Conservation (phyloP, 345 rosid genomes). For the Citrus sp. region DNA sequence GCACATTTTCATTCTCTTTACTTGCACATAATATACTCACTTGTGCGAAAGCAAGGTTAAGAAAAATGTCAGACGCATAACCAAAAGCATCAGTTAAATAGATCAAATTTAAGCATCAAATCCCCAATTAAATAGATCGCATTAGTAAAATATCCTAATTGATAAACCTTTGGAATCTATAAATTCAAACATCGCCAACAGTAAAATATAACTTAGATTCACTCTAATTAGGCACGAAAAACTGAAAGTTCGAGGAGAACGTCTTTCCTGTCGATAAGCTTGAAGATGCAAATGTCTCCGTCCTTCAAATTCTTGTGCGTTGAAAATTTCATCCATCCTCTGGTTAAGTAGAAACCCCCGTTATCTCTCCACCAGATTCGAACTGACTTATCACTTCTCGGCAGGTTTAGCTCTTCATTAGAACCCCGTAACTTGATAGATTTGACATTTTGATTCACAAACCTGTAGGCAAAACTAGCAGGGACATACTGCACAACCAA, state of each 20-base stretch:
- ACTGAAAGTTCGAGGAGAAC: not conserved
- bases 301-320: not conserved
- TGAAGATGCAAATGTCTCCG: not conserved
- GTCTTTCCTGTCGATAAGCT: not conserved
- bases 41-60: no score
- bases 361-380: not conserved
- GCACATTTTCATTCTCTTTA: no score
- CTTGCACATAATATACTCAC: no score
- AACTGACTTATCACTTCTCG: slow-evolving; percentile 10
- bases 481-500: slow-evolving; percentile 23
- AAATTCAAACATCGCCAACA: no score
- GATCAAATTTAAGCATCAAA: no score
- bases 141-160: no score
- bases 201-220: not conserved
- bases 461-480: not conserved
- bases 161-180: no score
- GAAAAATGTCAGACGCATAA: no score
- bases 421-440: slow-evolving; percentile 22
- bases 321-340: not conserved
- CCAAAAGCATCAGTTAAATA: no score
- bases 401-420: slow-evolving; percentile 5
- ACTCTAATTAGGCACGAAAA: not conserved
- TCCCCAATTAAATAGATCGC: no score
- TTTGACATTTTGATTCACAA: not conserved
- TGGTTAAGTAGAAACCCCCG: not conserved